Conservation (phyloP, 1,139 yeast genomes). For the Pichia terricola region DNA sequence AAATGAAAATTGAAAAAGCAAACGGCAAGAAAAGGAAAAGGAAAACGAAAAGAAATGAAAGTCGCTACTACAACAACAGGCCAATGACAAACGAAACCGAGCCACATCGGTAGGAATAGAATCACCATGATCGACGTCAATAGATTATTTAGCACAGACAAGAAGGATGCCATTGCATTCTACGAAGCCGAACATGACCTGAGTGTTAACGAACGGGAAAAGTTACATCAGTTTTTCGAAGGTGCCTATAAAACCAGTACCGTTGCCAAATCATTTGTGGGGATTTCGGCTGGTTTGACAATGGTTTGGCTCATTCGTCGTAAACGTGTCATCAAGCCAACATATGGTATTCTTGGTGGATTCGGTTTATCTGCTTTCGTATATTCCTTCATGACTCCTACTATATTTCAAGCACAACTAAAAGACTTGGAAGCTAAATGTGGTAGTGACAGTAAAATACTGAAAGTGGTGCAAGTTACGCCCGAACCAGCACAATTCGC, state of each 20-base stretch:
- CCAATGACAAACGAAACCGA: too few species aligned
- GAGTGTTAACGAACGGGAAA: conserved; percentile 13
- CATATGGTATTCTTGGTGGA: conserved; percentile 18
- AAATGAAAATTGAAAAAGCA: too few species aligned
- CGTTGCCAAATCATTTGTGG: conserved; percentile 15
- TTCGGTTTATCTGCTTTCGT: conserved; percentile 14
- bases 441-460: conserved; percentile 13
- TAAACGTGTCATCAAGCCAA: conserved; percentile 14
- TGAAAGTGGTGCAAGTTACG: conserved; percentile 13
- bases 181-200: conserved; percentile 17
- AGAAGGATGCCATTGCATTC: conserved; percentile 15
- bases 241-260: conserved; percentile 13
- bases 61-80: too few species aligned
- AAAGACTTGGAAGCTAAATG: conserved; percentile 10
- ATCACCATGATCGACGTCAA: conserved; percentile 5
- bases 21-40: too few species aligned
- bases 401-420: conserved; percentile 10
- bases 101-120: too few species aligned
- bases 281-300: conserved; percentile 18
- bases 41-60: too few species aligned
- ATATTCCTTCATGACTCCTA: conserved; percentile 14
- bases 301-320: conserved; percentile 17
- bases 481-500: conserved; percentile 18
- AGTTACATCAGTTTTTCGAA: conserved; percentile 16
- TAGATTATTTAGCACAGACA: conserved; percentile 11